phyloP scores from a whole-genome alignment of 2,329 filamentous ascomycete species.

The Verticillium longisporum region DNA sequence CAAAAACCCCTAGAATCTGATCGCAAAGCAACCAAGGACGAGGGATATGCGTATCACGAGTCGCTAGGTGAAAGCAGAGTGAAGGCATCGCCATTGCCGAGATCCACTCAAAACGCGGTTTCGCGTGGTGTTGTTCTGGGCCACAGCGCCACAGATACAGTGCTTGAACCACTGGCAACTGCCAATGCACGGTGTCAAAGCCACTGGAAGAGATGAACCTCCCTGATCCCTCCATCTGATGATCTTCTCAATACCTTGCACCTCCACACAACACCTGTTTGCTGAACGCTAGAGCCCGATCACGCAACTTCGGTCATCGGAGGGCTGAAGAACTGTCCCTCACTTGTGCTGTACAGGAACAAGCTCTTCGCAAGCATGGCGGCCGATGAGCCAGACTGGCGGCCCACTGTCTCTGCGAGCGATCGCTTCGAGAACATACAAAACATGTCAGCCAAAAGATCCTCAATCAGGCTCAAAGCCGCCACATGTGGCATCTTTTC shows the following conservation, averaged over 20 bases:
- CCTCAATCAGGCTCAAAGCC: background rate
- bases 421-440: constrained; percentile 59
- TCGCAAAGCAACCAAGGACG: too few species aligned
- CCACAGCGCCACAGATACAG: background rate
- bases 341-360: background rate
- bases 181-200: background rate
- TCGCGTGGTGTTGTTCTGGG: background rate
- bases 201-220: too few species aligned
- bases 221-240: too few species aligned
- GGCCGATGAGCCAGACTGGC: constrained; percentile 35
- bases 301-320: too few species aligned
- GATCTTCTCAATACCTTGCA: too few species aligned
- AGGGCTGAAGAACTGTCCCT: too few species aligned
- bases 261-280: too few species aligned
- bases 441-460: constrained; percentile 45
- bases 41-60: too few species aligned
- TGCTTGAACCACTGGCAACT: background rate
- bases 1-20: too few species aligned
- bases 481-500: background rate
- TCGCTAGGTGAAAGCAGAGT: background rate
- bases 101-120: background rate
- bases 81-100: background rate
- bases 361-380: background rate
- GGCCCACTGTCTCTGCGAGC: constrained; percentile 43
- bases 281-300: too few species aligned